Evolutionary conservation across 208 protist species (phyloP), one percentile per base, ranked within the genome.

Genomic region (Crithidia bombi): DNA sequence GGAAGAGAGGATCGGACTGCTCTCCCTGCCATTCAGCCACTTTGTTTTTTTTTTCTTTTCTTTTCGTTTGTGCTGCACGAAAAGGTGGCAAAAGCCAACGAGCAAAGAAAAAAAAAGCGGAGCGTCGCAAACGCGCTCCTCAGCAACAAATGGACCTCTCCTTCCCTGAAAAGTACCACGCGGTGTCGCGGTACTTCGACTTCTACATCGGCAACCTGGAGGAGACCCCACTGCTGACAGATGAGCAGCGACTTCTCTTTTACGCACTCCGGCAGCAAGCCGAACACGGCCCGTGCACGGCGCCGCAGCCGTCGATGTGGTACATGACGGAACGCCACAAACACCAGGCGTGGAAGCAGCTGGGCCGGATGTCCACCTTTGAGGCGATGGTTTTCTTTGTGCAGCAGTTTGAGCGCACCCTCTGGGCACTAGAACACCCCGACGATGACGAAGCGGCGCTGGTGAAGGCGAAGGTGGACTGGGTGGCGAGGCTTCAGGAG

Each of bases 311-410:
- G 15, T 81, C 83, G 12, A 47, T 93, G 23, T 95, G 87, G 86
- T 62, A 87, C 39, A 39, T 79, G 43, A 82, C 32, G 26, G 87
- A 90, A 70, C 77, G 87, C 3, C 50, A 87, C 75, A 92, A 92
- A 75, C 78, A 93, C 71, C 49, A 79, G 25, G 90, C 90, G 65
- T 95, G 90, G 87, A 78, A 73, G 63, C 70, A 85, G 69, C 80
- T 95, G 2, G 73, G 72, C 14, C 57, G 56, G 75, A 91, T 92
- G 78, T 81, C 76, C 19, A 73, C 51, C 28, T 92, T 88, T 68
- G 90, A 95, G 66, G 86, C 87, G 21, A 95, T 95, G 90, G 90
- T 95, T n/a, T 76, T 83, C 66, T 95, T 91, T 78, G 90, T 95
- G 52, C 75, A 78, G 30, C 71, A 74, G 30, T 69, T 79, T 15